Percentiles rank a stretch among this genome's conserved stretches.
phyloP scores from a whole-genome alignment of 225 moss, liverwort and hornwort species.

The Bryum argenteum region DNA sequence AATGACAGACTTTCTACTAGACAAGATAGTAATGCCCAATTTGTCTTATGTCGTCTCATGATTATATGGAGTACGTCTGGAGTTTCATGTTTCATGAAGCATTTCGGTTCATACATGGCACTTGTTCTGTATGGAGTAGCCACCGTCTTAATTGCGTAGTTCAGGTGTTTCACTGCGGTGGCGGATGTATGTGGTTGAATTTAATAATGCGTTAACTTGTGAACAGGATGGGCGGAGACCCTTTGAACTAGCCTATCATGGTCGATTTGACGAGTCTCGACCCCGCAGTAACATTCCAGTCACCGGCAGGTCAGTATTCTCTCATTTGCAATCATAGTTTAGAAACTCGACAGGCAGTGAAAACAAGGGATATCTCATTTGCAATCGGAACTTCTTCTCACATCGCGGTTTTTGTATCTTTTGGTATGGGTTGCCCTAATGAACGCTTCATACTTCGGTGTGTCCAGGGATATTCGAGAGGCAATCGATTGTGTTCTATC shows the following conservation, averaged over 20 bases:
- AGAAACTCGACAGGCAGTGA: background rate
- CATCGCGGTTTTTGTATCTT: constrained; percentile 2
- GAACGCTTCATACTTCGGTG: constrained; percentile 27
- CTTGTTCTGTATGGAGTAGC: constrained; percentile 1
- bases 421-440: background rate
- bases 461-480: constrained; percentile 64
- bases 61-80: constrained; percentile 18
- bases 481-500: constrained; percentile 71
- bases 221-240: constrained; percentile 74
- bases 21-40: constrained; percentile 8
- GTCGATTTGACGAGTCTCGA: constrained; percentile 84
- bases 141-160: constrained; percentile 15
- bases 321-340: constrained; percentile 5
- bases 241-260: constrained; percentile 82
- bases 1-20: background rate
- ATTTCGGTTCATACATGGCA: background rate
- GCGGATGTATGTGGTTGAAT: constrained; percentile 11
- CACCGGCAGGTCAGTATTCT: constrained; percentile 62
- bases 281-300: constrained; percentile 71
- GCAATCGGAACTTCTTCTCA: background rate
- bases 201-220: constrained; percentile 15
- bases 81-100: constrained; percentile 13
- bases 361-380: background rate
- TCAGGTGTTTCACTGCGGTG: constrained; percentile 19
- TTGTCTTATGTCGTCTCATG: constrained; percentile 7